These are phyloP conservation scores for Apiotrichum porosum DNA, from an alignment of 1,284 basidiomycete species.

Conservation along the genomic window DNA sequence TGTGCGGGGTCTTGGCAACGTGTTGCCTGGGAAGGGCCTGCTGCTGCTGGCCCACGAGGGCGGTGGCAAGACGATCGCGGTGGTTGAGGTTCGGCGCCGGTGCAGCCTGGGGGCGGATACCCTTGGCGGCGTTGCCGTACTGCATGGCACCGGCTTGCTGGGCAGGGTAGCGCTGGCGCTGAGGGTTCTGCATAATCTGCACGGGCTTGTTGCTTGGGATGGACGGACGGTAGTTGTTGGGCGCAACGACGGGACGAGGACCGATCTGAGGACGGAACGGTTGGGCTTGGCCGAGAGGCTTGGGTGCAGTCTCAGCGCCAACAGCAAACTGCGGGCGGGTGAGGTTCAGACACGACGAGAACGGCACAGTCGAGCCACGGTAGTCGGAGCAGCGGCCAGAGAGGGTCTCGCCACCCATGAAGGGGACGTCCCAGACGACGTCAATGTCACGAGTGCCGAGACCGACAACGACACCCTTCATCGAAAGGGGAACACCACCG, in stretches of 20 bases:
- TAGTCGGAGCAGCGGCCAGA: slow-evolving; percentile 87
- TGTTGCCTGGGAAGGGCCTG: slow-evolving; percentile 14
- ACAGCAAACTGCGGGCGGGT: slow-evolving; percentile 74
- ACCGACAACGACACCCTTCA: slow-evolving; percentile 90
- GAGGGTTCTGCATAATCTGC: slow-evolving; percentile 61
- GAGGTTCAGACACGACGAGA: slow-evolving; percentile 79
- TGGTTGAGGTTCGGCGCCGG: slow-evolving; percentile 16
- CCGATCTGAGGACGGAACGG: slow-evolving; percentile 66
- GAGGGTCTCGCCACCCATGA: slow-evolving; percentile 86
- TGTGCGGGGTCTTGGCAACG: slow-evolving; percentile 6
- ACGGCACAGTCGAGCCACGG: slow-evolving; percentile 77
- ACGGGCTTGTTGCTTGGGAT: slow-evolving; percentile 41
- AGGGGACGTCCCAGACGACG: slow-evolving; percentile 93
- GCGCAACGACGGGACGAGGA: slow-evolving; percentile 59
- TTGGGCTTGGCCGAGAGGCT: slow-evolving; percentile 32
- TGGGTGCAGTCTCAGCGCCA: slow-evolving; percentile 50
- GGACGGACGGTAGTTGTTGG: slow-evolving; percentile 59
- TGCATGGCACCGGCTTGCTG: slow-evolving; percentile 18
- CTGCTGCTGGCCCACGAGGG: slow-evolving; percentile 18
- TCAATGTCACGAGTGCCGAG: slow-evolving; percentile 83
- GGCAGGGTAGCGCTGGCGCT: slow-evolving; percentile 12
- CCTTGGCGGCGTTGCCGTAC: slow-evolving; percentile 45
- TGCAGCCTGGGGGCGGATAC: slow-evolving; percentile 21
- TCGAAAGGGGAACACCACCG: slow-evolving; percentile 84
- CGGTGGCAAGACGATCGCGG: slow-evolving; percentile 29